phyloP scores from a whole-genome alignment of 2,329 filamentous ascomycete genomes.

The Aspergillus viridinutans region DNA sequence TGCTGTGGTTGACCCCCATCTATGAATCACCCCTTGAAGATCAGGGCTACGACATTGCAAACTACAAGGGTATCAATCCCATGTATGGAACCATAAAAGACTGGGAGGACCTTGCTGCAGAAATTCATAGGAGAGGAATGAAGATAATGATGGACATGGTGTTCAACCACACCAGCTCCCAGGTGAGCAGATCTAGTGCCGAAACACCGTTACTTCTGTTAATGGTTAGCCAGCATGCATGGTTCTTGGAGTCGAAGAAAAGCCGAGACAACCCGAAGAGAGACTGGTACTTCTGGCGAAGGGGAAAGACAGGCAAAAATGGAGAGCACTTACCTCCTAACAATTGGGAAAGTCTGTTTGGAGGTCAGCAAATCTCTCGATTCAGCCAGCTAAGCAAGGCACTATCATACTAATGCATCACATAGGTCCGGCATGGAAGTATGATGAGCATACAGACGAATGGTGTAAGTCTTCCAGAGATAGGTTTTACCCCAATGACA shows the following conservation, averaged over 20 bases:
- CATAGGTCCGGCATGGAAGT: constrained; percentile 39
- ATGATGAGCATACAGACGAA: constrained; percentile 62
- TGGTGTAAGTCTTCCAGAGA: constrained; percentile 46
- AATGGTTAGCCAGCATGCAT: constrained; percentile 44
- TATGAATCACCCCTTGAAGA: constrained; percentile 46
- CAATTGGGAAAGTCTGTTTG: constrained; percentile 64
- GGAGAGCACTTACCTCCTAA: constrained; percentile 63
- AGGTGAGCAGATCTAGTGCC: constrained; percentile 1
- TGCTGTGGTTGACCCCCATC: constrained; percentile 38
- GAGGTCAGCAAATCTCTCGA: not conserved
- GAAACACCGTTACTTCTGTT: not conserved
- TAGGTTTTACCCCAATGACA: not conserved
- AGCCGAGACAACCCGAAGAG: constrained; percentile 49
- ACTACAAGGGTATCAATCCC: constrained; percentile 38
- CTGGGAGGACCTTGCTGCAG: constrained; percentile 34
- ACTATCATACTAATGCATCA: not conserved
- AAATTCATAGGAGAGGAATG: constrained; percentile 34
- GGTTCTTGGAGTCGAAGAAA: constrained; percentile 55
- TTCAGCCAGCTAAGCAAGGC: not conserved
- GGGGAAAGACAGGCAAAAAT: constrained; percentile 43
- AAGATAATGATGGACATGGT: constrained; percentile 38
- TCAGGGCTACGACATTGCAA: constrained; percentile 38
- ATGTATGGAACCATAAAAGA: constrained; percentile 39
- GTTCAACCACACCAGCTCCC: constrained; percentile 35
- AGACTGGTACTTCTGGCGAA: constrained; percentile 56